Evolutionary conservation across 129 eudicot genomes (phyloP), one percentile per base, ranked within the genome.

Genomic region (Glebionis coronaria): DNA sequence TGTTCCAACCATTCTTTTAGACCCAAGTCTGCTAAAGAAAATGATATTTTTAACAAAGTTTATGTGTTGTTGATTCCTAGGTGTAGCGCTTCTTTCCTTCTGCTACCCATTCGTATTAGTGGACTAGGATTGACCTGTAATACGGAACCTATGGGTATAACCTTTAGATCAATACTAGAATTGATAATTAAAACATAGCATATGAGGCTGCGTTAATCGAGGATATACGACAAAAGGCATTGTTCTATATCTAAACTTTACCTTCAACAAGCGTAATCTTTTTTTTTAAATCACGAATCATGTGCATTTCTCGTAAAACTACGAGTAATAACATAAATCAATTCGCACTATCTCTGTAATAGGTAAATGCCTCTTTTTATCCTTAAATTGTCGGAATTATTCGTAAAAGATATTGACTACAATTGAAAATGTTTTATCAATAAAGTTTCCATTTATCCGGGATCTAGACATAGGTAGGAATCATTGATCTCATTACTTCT

Each of bases 391-490:
- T 20, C 60, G 19, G 12, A 29, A 55, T 55, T 55, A 55, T 21
- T 20, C 54, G 5, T 70, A 44, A 56, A 57, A 70, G 55, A 70
- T 70, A 57, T 57, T 70, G 56, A 11, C 74, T 70, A 70, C 74
- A 70, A 70, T 57, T 40, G 8, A 70, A 70, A 56, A 70, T 25
- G 63, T 50, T 14, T 61, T 49, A 49, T 61, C 55, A 61, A 72
- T 73, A 54, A 54, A 73, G 54, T 3, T 73, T 55, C 11, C 65
- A 64, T 73, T 63, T 64, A 64, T 44, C 14, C 29, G 31, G 16
- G 47, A 65, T 52, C 78, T 73, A 64, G 55, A 57, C 78, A 73
- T 73, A 73, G 28, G 28, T 40, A 73, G 63, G 23, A 42, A 58
- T 70, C 63, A 57, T 57, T 57, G 42, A 25, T 57, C 44, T 57